Conservation (phyloP, 257 asterid genomes). For the Forsythia viridissima region DNA sequence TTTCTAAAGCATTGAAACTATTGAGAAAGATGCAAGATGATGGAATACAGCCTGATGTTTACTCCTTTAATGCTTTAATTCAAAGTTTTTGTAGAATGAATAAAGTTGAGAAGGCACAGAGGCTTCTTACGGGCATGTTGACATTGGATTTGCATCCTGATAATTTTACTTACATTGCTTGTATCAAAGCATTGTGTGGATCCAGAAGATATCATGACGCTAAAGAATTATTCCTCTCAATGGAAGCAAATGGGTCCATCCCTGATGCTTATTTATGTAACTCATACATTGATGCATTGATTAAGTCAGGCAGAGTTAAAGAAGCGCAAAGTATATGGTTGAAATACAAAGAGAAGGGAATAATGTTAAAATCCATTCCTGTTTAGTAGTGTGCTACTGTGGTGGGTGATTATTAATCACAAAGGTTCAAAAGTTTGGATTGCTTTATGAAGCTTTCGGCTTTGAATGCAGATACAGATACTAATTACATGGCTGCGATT, state of each 20-base stretch:
- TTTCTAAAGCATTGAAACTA: constrained; percentile 53
- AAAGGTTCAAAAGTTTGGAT: not conserved
- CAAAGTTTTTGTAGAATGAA: constrained; percentile 58
- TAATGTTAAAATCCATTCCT: constrained; percentile 40
- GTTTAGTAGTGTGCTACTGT: constrained; percentile 21
- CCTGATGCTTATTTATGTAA: constrained; percentile 68
- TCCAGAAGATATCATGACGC: constrained; percentile 69
- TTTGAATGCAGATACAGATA: constrained; percentile 16
- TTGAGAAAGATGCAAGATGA: constrained; percentile 71
- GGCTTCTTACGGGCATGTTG: constrained; percentile 70
- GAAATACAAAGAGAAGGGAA: constrained; percentile 52
- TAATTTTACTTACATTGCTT: constrained; percentile 68
- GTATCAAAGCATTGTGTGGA: constrained; percentile 66
- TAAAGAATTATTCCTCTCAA: constrained; percentile 53
- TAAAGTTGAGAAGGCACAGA: constrained; percentile 71
- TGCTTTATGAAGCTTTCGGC: constrained; percentile 13
- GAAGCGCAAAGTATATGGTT: constrained; percentile 61
- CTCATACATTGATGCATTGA: constrained; percentile 47
- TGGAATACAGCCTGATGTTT: constrained; percentile 68
- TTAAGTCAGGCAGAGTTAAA: constrained; percentile 48
- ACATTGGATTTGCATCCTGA: constrained; percentile 64
- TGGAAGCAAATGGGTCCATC: constrained; percentile 71
- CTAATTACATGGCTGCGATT: not conserved
- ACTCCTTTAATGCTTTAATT: constrained; percentile 77
- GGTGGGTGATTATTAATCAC: constrained; percentile 23